Conservation (phyloP, 2,329 filamentous ascomycete genomes). For the Byssothecium circinans region DNA sequence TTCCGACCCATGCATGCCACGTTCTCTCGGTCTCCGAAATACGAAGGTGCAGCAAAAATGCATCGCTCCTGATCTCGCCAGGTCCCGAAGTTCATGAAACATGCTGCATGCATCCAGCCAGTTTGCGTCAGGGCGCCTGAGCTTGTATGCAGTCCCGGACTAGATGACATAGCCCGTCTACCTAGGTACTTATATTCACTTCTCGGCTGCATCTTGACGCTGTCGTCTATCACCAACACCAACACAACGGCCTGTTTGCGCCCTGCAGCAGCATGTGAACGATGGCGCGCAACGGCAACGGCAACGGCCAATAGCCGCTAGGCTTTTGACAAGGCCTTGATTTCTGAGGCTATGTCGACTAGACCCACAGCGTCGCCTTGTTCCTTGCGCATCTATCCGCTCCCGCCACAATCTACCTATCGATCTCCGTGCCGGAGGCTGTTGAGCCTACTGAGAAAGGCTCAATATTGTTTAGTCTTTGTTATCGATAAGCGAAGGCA, state of each 20-base stretch:
- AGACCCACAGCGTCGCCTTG: conserved; percentile 12
- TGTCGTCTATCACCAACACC: conserved; percentile 6
- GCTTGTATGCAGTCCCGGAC: conserved; percentile 1
- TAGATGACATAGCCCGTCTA: conserved; percentile 4
- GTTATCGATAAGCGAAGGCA: neutral
- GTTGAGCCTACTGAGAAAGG: neutral
- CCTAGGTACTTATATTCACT: neutral
- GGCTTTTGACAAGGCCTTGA: conserved; percentile 3
- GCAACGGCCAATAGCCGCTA: neutral
- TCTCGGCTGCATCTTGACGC: neutral
- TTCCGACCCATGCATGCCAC: conserved; percentile 5
- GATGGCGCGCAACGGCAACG: neutral
- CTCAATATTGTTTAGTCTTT: neutral
- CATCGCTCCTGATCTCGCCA: conserved; percentile 1
- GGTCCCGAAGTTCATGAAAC: neutral
- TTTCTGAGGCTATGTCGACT: conserved; percentile 3
- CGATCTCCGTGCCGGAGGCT: neutral
- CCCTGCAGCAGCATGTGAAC: neutral
- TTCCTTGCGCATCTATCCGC: conserved; percentile 12
- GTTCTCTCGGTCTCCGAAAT: conserved; percentile 21
- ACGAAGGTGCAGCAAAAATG: conserved; percentile 2
- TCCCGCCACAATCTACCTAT: conserved; percentile 5
- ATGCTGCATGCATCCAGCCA: conserved; percentile 1
- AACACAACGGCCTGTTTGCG: conserved; percentile 20
- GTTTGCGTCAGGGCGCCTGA: conserved; percentile 5